phyloP scores from a whole-genome alignment of 2,329 filamentous ascomycete species.

The Sclerotinia minor region DNA sequence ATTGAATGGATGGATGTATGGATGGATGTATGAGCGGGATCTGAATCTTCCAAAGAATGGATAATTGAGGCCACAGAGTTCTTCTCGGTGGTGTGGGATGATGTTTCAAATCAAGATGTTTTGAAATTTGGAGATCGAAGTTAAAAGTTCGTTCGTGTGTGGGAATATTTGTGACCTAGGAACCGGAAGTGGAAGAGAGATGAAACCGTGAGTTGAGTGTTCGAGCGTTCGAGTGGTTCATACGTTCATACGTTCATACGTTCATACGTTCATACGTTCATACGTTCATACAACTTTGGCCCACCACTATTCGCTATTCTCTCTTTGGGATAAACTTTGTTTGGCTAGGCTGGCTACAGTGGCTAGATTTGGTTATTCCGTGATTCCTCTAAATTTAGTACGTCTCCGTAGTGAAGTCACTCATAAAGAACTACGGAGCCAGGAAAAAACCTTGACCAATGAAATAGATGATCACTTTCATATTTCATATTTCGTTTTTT shows the following conservation, averaged over 20 bases:
- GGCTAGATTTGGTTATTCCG: neutral
- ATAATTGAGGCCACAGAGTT: constrained; percentile 19
- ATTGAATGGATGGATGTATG: neutral
- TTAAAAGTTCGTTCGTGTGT: neutral
- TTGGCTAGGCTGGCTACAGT: neutral
- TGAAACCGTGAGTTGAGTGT: constrained; percentile 8
- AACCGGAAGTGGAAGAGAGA: neutral
- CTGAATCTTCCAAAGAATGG: neutral
- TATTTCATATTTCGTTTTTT: too few species aligned
- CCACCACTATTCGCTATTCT: too few species aligned
- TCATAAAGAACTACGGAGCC: neutral
- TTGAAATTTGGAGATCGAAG: neutral
- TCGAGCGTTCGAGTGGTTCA: constrained; percentile 2
- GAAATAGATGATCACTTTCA: too few species aligned
- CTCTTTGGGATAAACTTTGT: neutral
- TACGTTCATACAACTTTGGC: constrained; percentile 13
- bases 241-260: too few species aligned
- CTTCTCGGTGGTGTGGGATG: constrained; percentile 19
- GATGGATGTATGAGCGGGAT: neutral
- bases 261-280: too few species aligned
- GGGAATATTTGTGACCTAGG: neutral
- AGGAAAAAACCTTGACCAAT: too few species aligned
- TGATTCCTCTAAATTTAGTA: constrained; percentile 23
- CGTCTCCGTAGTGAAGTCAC: neutral
- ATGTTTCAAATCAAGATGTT: constrained; percentile 3